Percentiles rank a stretch among this genome's conserved stretches.
phyloP scores from a whole-genome alignment of 345 rosid species.

The Arabidopsis arenosa region DNA sequence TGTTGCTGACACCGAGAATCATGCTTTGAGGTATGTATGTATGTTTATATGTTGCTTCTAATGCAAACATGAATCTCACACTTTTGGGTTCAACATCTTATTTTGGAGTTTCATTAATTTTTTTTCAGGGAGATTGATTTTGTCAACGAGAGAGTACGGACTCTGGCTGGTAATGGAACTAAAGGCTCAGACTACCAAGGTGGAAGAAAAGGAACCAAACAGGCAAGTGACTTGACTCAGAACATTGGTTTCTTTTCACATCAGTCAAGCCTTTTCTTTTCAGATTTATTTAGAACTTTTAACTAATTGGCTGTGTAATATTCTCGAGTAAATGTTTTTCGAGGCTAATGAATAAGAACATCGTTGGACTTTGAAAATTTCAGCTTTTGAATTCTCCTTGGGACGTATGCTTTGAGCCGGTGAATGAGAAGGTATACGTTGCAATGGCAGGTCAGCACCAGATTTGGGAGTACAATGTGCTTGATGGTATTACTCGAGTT shows the following conservation, averaged over 20 bases:
- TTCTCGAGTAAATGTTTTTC: background rate
- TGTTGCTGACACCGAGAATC: conserved; percentile 96
- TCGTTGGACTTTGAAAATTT: conserved; percentile 29
- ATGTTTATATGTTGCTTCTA: background rate
- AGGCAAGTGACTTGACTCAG: conserved; percentile 54
- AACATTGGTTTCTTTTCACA: conserved; percentile 19
- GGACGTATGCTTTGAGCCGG: conserved; percentile 84
- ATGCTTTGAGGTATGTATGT: conserved; percentile 76
- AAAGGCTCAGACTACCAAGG: conserved; percentile 94
- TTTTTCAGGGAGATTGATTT: conserved; percentile 80
- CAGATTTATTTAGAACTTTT: background rate
- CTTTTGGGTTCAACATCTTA: background rate
- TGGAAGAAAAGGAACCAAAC: conserved; percentile 71
- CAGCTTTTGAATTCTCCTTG: conserved; percentile 97
- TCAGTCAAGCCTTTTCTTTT: conserved; percentile 1
- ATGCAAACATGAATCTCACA: background rate
- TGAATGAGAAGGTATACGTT: conserved; percentile 74
- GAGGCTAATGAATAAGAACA: conserved; percentile 1
- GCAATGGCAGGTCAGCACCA: conserved; percentile 99
- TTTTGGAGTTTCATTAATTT: background rate
- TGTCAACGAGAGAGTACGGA: conserved; percentile 72
- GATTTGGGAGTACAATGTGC: conserved; percentile 80
- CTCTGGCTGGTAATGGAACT: conserved; percentile 94
- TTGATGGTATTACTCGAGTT: conserved; percentile 67
- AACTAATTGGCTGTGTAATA: background rate